These are phyloP conservation scores for Ramaria rubella DNA, from an alignment of 768 basidiomycete genomes.

Conservation along the genomic window DNA sequence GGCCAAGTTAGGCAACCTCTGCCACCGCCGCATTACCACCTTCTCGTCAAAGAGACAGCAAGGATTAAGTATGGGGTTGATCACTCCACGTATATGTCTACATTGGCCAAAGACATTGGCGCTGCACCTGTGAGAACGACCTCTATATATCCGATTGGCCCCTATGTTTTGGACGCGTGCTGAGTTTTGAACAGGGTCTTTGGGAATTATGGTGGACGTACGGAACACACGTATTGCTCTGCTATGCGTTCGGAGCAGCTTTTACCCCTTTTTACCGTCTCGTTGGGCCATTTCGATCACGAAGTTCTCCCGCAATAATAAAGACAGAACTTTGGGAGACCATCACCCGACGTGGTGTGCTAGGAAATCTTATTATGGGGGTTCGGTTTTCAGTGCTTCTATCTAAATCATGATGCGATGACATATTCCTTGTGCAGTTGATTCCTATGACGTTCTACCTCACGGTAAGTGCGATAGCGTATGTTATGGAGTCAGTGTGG, in stretches of 20 bases:
- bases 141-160: background rate
- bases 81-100: slow-evolving; percentile 49
- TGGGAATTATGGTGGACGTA: slow-evolving; percentile 33
- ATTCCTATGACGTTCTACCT: slow-evolving; percentile 45
- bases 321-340: slow-evolving; percentile 57
- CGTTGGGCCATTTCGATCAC: slow-evolving; percentile 42
- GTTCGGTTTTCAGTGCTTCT: too few relatives aligned
- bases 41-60: slow-evolving; percentile 42
- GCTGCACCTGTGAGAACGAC: slow-evolving; percentile 36
- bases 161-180: background rate
- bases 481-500: slow-evolving; percentile 16
- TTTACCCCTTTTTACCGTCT: slow-evolving; percentile 56
- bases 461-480: slow-evolving; percentile 21
- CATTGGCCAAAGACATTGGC: slow-evolving; percentile 51
- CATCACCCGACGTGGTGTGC: slow-evolving; percentile 43
- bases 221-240: background rate
- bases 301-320: slow-evolving; percentile 36
- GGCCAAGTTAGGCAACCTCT: slow-evolving; percentile 37
- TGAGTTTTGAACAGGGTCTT: slow-evolving; percentile 22
- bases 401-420: too few relatives aligned
- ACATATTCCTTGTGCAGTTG: too few relatives aligned
- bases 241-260: slow-evolving; percentile 48
- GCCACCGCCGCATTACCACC: slow-evolving; percentile 44
- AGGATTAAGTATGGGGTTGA: slow-evolving; percentile 58
- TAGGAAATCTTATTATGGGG: slow-evolving; percentile 55